A percentile compares a stretch with the other conserved stretches of the same genome.
Evolutionary conservation across 345 rosid genomes (phyloP).

Genomic region (Moringa oleifera): DNA sequence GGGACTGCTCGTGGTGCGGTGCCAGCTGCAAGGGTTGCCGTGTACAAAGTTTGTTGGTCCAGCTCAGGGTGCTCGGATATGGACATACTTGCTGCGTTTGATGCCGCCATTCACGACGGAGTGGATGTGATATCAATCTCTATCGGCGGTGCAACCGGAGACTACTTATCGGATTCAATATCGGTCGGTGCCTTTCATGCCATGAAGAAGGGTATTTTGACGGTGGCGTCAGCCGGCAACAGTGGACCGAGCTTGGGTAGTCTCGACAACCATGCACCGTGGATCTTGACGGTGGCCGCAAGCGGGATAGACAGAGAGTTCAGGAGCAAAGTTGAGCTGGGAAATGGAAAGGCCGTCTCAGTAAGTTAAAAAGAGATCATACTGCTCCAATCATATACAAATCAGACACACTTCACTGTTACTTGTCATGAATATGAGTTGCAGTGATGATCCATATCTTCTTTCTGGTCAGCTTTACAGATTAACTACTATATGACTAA

Average conservation of each 20-base stretch:
- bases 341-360: constrained; percentile 71
- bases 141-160: constrained; percentile 43
- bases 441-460: too few species aligned
- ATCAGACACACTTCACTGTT: too few species aligned
- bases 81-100: constrained; percentile 83
- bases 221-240: constrained; percentile 80
- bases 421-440: too few species aligned
- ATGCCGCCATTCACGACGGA: constrained; percentile 73
- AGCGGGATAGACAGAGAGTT: constrained; percentile 73
- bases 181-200: constrained; percentile 84
- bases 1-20: constrained; percentile 83
- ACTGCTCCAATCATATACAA: too few species aligned
- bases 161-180: constrained; percentile 45
- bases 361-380: too few species aligned
- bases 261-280: constrained; percentile 74
- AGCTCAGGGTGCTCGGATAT: constrained; percentile 69
- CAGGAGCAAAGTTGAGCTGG: constrained; percentile 54
- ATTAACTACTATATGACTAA: too few species aligned
- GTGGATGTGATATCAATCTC: constrained; percentile 79
- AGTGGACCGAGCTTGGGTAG: constrained; percentile 49
- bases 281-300: constrained; percentile 88
- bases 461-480: too few species aligned
- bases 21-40: constrained; percentile 69
- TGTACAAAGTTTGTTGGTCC: constrained; percentile 86
- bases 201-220: constrained; percentile 67